These are phyloP conservation scores for Candida tetrigidarum DNA, from an alignment of 1,139 yeast species.

Conservation along the genomic window DNA sequence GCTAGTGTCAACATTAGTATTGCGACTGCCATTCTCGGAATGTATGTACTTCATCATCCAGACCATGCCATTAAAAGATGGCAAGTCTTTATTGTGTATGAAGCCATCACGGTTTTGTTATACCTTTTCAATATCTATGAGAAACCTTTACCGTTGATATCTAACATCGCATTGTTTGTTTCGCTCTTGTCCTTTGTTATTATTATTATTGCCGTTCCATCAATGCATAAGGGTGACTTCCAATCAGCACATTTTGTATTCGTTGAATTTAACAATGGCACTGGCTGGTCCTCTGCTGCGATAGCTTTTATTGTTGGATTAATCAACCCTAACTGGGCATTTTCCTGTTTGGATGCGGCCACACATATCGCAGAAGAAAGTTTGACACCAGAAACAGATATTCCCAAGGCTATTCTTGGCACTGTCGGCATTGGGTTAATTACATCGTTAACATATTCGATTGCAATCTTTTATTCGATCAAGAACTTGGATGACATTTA, in stretches of 20 bases:
- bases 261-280: slow-evolving; percentile 59
- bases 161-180: slow-evolving; percentile 56
- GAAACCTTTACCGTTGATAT: slow-evolving; percentile 55
- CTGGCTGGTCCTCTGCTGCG: slow-evolving; percentile 66
- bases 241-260: slow-evolving; percentile 65
- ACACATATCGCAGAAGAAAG: slow-evolving; percentile 76
- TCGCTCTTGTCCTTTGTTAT: slow-evolving; percentile 57
- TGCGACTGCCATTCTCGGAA: slow-evolving; percentile 53
- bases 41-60: slow-evolving; percentile 53
- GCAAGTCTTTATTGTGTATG: slow-evolving; percentile 63
- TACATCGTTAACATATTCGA: slow-evolving; percentile 61
- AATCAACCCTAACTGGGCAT: slow-evolving; percentile 72
- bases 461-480: slow-evolving; percentile 66
- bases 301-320: slow-evolving; percentile 69
- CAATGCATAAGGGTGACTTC: slow-evolving; percentile 54
- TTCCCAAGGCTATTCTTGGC: slow-evolving; percentile 65
- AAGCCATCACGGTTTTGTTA: slow-evolving; percentile 39
- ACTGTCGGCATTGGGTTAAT: slow-evolving; percentile 69
- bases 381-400: slow-evolving; percentile 57
- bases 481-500: slow-evolving; percentile 52
- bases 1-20: slow-evolving; percentile 63
- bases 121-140: slow-evolving; percentile 62
- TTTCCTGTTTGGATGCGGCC: slow-evolving; percentile 69
- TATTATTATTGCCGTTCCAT: slow-evolving; percentile 60
- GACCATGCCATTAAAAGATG: slow-evolving; percentile 51